Percentiles rank a stretch among this genome's conserved stretches.
Evolutionary conservation across 768 basidiomycete genomes (phyloP).

Genomic region (Punctularia strigosozonata): DNA sequence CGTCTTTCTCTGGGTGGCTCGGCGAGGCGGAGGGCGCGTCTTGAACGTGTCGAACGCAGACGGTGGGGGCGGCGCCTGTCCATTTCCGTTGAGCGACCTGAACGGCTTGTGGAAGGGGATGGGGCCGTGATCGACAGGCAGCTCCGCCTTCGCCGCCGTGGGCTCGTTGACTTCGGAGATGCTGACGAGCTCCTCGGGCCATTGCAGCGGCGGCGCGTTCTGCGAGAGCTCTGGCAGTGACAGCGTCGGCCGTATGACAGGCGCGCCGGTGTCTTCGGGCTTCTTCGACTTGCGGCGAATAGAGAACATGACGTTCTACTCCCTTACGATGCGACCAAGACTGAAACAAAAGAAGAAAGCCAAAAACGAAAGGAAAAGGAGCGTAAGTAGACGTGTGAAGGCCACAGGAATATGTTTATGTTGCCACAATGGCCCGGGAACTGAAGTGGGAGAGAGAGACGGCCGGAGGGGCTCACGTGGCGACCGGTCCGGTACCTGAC

Average conservation of each 20-base stretch:
- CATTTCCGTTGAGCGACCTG: constrained; percentile 19
- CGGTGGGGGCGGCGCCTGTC: constrained; percentile 50
- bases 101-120: constrained; percentile 82
- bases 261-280: constrained; percentile 27
- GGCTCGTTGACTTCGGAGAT: constrained; percentile 48
- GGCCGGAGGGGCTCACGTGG: no score
- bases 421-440: no score
- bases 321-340: no score
- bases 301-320: constrained; percentile 38
- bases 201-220: constrained; percentile 66
- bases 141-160: constrained; percentile 18
- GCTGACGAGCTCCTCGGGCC: constrained; percentile 79
- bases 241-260: constrained; percentile 57
- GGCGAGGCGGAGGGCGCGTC: constrained; percentile 12
- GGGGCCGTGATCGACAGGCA: constrained; percentile 33
- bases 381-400: no score
- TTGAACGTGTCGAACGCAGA: constrained; percentile 52
- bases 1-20: constrained; percentile 43
- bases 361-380: no score
- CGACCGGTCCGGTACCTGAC: no score
- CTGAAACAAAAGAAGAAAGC: no score
- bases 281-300: constrained; percentile 55
- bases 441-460: no score
- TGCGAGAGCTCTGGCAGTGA: constrained; percentile 72
- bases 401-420: no score